Evolutionary conservation across 345 rosid species (phyloP).

Genomic region (Rhizophora mangle): DNA sequence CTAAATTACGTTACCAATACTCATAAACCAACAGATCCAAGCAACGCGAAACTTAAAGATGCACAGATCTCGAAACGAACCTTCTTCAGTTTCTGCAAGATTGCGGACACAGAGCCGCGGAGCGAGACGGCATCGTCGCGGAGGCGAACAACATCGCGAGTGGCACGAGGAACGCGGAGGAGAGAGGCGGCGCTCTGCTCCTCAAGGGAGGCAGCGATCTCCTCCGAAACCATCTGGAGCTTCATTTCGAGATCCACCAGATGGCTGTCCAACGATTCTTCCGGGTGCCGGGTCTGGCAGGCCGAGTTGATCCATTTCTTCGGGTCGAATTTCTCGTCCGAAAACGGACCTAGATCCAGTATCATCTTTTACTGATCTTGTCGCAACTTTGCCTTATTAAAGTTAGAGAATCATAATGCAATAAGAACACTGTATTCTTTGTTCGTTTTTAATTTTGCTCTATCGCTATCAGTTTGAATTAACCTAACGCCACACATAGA

Average conservation of each 20-base stretch:
- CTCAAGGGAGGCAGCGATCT: slow-evolving; percentile 92
- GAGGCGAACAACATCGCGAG: slow-evolving; percentile 88
- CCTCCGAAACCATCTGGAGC: slow-evolving; percentile 97
- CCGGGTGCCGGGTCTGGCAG: slow-evolving; percentile 73
- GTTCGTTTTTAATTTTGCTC: too few relatives aligned
- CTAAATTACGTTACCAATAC: too few relatives aligned
- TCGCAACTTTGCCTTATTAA: too few relatives aligned
- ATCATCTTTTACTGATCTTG: slow-evolving; percentile 33
- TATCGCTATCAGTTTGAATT: too few relatives aligned
- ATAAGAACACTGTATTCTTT: too few relatives aligned
- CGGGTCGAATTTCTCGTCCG: slow-evolving; percentile 91
- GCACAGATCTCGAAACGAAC: slow-evolving; percentile 22
- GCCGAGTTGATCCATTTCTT: slow-evolving; percentile 94
- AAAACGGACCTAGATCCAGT: slow-evolving; percentile 95
- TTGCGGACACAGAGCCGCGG: slow-evolving; percentile 71
- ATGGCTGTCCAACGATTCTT: slow-evolving; percentile 83
- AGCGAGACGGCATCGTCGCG: slow-evolving; percentile 89
- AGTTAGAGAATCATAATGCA: too few relatives aligned
- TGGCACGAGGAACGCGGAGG: slow-evolving; percentile 93
- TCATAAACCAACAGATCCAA: not conserved
- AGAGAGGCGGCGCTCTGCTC: slow-evolving; percentile 85
- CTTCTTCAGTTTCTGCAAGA: slow-evolving; percentile 91
- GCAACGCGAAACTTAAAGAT: not conserved
- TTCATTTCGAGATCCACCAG: slow-evolving; percentile 97
- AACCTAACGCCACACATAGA: too few relatives aligned